Percentiles rank a stretch among this genome's conserved stretches.
Conservation (phyloP, 1,284 basidiomycete species). For the Sporisorium reilianum region DNA sequence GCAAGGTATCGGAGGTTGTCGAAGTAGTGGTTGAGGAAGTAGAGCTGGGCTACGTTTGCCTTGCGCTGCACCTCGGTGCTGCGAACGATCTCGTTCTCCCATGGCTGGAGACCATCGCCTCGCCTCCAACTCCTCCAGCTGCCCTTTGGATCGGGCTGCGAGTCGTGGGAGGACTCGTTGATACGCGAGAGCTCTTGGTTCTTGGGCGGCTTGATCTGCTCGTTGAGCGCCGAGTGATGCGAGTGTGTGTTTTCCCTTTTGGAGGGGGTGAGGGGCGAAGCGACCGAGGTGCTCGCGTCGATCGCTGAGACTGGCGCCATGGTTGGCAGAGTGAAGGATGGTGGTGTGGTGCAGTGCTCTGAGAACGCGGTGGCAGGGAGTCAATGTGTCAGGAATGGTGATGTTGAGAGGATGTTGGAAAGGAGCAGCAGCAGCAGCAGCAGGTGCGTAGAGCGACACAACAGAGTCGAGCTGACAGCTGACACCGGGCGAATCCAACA, state of each 20-base stretch:
- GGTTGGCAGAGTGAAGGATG: not conserved
- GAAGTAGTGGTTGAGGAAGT: slow-evolving; percentile 69
- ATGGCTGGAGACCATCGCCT: slow-evolving; percentile 61
- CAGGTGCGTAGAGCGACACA: slow-evolving; percentile 1
- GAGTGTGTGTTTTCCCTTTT: slow-evolving; percentile 47
- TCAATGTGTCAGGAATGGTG: not conserved
- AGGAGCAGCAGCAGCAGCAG: not conserved
- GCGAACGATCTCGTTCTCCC: slow-evolving; percentile 64
- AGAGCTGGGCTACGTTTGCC: slow-evolving; percentile 68
- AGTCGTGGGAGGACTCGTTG: slow-evolving; percentile 35
- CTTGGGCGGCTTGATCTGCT: slow-evolving; percentile 35
- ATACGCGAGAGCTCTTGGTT: slow-evolving; percentile 27
- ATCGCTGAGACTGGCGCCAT: slow-evolving; percentile 37
- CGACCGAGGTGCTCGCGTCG: slow-evolving; percentile 27
- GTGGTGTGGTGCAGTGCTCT: not conserved
- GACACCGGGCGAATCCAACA: not conserved
- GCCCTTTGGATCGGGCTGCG: slow-evolving; percentile 54
- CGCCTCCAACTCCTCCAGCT: slow-evolving; percentile 61
- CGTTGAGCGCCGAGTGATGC: slow-evolving; percentile 26
- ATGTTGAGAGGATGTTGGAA: not conserved
- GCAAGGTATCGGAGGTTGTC: slow-evolving; percentile 66
- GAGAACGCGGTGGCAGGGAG: not conserved
- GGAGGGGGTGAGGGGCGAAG: slow-evolving; percentile 40
- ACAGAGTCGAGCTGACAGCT: not conserved
- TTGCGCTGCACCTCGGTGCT: slow-evolving; percentile 65